phyloP scores from a whole-genome alignment of 371 early-diverging fungal species.

The Caulochytrium protostelioides region DNA sequence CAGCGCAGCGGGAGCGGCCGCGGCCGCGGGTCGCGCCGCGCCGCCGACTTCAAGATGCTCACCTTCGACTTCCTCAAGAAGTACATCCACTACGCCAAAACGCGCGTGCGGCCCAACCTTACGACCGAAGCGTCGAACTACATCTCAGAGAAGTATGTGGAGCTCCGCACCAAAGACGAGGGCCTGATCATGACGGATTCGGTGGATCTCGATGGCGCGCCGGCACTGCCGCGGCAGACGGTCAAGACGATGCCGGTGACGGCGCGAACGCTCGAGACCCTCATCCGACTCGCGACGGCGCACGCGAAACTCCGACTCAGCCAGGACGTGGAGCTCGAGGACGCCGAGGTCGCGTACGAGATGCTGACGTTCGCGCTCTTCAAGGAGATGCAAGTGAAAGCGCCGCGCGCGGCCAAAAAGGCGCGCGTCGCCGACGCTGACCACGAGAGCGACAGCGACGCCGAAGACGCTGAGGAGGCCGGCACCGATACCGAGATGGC shows the following conservation, averaged over 20 bases:
- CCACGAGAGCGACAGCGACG: constrained; percentile 16
- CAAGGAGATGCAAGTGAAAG: constrained; percentile 56
- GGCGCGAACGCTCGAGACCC: constrained; percentile 94
- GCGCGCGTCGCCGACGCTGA: constrained; percentile 14
- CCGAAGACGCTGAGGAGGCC: constrained; percentile 14
- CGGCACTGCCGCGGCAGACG: not conserved
- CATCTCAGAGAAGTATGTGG: constrained; percentile 56
- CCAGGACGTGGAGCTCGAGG: constrained; percentile 45
- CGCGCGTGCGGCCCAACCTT: constrained; percentile 42
- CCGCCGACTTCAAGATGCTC: constrained; percentile 26
- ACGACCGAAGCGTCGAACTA: constrained; percentile 50
- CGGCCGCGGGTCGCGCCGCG: no score
- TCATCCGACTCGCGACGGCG: constrained; percentile 96
- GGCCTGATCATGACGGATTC: constrained; percentile 30
- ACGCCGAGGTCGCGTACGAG: constrained; percentile 64
- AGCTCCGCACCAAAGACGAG: constrained; percentile 40
- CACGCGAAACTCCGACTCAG: constrained; percentile 92
- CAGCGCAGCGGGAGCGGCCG: constrained; percentile 11
- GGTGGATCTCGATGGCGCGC: not conserved
- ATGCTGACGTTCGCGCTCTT: constrained; percentile 78
- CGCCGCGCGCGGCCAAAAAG: constrained; percentile 22
- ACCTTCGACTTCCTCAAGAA: constrained; percentile 57
- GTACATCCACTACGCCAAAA: constrained; percentile 65
- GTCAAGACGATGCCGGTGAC: constrained; percentile 59
- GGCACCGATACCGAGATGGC: not conserved